A percentile compares a stretch with the other conserved stretches of the same genome.
Evolutionary conservation across 2,329 filamentous ascomycete species (phyloP).

Genomic region (Colletotrichum falcatum): DNA sequence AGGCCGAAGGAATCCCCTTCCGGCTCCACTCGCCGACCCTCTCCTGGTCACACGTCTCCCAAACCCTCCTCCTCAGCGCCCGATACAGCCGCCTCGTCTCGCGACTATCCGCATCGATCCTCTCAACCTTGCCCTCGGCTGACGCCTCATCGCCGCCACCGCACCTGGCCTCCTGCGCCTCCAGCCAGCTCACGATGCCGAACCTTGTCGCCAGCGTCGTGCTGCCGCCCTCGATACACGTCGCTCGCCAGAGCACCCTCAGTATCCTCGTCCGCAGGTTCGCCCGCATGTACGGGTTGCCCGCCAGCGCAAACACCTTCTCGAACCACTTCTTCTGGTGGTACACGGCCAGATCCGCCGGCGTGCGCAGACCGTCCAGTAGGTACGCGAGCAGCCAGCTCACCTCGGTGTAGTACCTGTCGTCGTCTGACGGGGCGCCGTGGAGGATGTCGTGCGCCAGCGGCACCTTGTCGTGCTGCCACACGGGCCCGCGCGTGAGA

Average conservation of each 20-base stretch:
- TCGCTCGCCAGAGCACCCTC: conserved; percentile 74
- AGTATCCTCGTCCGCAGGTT: conserved; percentile 70
- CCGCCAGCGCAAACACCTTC: conserved; percentile 76
- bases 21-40: conserved; percentile 76
- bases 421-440: conserved; percentile 77
- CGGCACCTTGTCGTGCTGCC: conserved; percentile 80
- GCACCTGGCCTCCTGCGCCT: conserved; percentile 66
- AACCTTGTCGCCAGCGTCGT: conserved; percentile 84
- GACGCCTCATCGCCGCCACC: conserved; percentile 40
- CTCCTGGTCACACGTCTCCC: conserved; percentile 75
- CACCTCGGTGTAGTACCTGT: conserved; percentile 78
- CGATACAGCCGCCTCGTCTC: conserved; percentile 64
- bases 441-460: conserved; percentile 73
- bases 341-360: conserved; percentile 70
- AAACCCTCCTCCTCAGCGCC: conserved; percentile 68
- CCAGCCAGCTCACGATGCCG: conserved; percentile 80
- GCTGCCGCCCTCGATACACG: conserved; percentile 76
- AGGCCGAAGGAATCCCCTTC: conserved; percentile 51
- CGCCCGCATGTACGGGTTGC: conserved; percentile 72
- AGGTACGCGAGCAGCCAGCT: conserved; percentile 81
- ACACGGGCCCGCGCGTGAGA: conserved; percentile 80
- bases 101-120: conserved; percentile 2
- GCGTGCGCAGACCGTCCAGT: conserved; percentile 72
- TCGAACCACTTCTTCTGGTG: conserved; percentile 77
- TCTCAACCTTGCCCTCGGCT: not conserved